Evolutionary conservation across 345 rosid species (phyloP), one percentile per base, ranked within the genome.

Genomic region (Iberis pinnata): DNA sequence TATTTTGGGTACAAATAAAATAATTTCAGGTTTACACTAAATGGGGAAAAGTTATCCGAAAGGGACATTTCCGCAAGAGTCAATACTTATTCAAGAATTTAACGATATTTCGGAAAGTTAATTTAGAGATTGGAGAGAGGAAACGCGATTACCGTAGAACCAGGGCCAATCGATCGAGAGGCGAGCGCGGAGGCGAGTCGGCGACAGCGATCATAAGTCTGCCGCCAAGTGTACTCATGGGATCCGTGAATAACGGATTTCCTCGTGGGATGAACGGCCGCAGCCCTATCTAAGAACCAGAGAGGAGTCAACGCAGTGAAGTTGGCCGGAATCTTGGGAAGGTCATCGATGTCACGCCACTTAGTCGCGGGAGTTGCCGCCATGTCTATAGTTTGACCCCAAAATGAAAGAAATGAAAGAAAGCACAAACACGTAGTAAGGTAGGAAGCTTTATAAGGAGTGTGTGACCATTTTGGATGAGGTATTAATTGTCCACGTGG

Each of bases 281-380:
- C 96, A 0, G 96, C 96, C 43, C 98, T 77, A 12, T 84, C 86
- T 10, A 90, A 58, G 61, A 90, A 84, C 86, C 89, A 80, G 1
- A 90, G 77, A 16, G 98, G 98, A 40, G 98, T 87, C 55, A 90
- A 18, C 17, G 98, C 89, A 9, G 69, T 78, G 80, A 79, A 78
- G 78, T 90, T 90, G 11, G 95, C 98, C 0, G 58, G 68, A 74
- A 77, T 81, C 50, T 87, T 87, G 0, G 96, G 96, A 18, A 90
- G 83, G 22, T 84, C 88, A 48, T 90, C 98, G 36, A 81, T 87
- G 61, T 84, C 96, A 44, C 70, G 76, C 63, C 29, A 41, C 73
- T 14, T 73, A 68, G 59, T 68, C 60, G 56, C 64, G 43, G 25
- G 55, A 49, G 14, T 38, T 18, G 14, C 42, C 24, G 40, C 63